Percentiles rank a stretch among this genome's conserved stretches.
These are phyloP conservation scores for Teratosphaeria epicoccoides DNA, from an alignment of 2,329 filamentous ascomycete species.

Conservation along the genomic window DNA sequence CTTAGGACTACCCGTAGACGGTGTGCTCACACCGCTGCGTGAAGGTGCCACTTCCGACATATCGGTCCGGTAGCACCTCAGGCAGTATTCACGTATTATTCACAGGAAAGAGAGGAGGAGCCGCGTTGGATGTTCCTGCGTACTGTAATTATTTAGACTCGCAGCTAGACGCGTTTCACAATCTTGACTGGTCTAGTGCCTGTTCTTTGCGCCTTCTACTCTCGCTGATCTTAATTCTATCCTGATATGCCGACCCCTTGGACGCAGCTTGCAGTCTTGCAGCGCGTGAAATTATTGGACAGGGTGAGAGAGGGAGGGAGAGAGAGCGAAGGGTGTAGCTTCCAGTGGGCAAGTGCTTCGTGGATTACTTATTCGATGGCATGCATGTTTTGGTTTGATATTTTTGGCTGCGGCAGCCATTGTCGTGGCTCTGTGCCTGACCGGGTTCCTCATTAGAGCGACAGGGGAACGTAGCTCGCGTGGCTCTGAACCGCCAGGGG, in stretches of 20 bases:
- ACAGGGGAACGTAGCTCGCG: no score
- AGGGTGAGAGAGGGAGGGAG: no score
- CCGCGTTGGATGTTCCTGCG: background rate
- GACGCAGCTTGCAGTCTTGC: background rate
- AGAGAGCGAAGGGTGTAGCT: background rate
- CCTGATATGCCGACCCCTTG: background rate
- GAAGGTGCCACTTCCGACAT: no score
- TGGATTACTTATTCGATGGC: background rate
- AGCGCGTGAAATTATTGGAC: background rate
- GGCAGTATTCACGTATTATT: background rate
- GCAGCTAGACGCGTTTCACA: background rate
- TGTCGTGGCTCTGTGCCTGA: no score
- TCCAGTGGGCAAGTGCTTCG: background rate
- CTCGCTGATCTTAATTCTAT: background rate
- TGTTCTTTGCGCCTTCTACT: no score
- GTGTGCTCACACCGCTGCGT: no score
- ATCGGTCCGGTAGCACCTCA: no score
- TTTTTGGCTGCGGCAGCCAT: no score
- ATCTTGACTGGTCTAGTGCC: background rate
- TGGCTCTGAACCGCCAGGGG: no score
- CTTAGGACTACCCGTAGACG: no score
- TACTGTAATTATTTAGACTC: background rate
- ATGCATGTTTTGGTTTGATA: no score
- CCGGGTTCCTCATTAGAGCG: no score
- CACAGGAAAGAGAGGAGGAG: background rate